phyloP scores from a whole-genome alignment of 192 early-diverging fungal species.

The Coemansia sp. region DNA sequence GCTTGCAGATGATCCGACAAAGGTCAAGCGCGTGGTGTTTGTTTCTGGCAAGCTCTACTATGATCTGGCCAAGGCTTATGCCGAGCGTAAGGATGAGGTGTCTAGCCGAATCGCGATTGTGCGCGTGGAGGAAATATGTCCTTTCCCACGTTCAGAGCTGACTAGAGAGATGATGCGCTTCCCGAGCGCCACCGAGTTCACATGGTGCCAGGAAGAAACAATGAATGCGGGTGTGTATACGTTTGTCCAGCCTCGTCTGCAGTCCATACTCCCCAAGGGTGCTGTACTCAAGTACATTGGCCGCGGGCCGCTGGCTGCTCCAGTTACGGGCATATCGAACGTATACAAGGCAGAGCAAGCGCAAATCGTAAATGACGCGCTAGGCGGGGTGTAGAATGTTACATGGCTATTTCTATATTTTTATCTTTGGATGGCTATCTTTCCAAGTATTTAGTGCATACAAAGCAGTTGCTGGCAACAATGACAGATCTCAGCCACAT shows the following conservation, averaged over 20 bases:
- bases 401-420: not conserved
- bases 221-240: constrained; percentile 91
- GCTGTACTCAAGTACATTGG: constrained; percentile 71
- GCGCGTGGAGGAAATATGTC: constrained; percentile 89
- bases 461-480: not conserved
- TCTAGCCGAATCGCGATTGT: constrained; percentile 77
- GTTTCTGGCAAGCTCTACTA: constrained; percentile 94
- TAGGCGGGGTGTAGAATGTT: constrained; percentile 25
- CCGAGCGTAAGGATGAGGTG: constrained; percentile 50
- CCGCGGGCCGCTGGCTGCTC: constrained; percentile 71
- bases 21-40: constrained; percentile 71
- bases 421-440: not conserved
- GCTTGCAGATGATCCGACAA: constrained; percentile 42
- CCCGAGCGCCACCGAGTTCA: constrained; percentile 66
- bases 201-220: constrained; percentile 92
- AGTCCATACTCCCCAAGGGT: constrained; percentile 68
- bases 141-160: constrained; percentile 82
- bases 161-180: constrained; percentile 66
- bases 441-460: not conserved
- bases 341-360: constrained; percentile 74
- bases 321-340: constrained; percentile 76
- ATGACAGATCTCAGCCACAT: constrained; percentile 5
- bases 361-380: constrained; percentile 59
- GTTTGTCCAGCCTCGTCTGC: constrained; percentile 86
- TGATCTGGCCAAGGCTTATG: constrained; percentile 82